Evolutionary conservation across 768 basidiomycete species (phyloP).

Genomic region (Tricholomella constricta): DNA sequence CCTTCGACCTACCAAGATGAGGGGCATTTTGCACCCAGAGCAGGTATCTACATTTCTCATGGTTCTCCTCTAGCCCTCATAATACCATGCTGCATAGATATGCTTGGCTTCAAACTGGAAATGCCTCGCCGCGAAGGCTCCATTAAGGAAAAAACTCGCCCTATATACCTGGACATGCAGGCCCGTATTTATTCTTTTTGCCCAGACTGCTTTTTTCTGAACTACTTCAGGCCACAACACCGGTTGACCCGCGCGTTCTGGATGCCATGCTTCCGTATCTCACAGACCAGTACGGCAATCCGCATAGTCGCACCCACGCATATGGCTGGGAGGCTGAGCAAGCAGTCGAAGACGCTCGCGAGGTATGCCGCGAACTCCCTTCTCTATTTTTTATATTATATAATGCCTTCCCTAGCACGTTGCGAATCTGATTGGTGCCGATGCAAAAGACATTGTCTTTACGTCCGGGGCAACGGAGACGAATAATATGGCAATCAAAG

Average conservation of each 20-base stretch:
- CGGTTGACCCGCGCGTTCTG: slow-evolving; percentile 93
- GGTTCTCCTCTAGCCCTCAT: neutral
- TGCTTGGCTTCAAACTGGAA: slow-evolving; percentile 87
- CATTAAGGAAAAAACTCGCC: slow-evolving; percentile 64
- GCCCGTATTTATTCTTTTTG: slow-evolving; percentile 38
- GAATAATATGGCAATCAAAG: slow-evolving; percentile 98
- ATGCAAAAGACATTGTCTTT: slow-evolving; percentile 94
- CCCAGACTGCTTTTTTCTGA: slow-evolving; percentile 10
- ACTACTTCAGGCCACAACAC: slow-evolving; percentile 82
- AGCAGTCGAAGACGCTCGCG: slow-evolving; percentile 89
- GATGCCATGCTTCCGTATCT: slow-evolving; percentile 96
- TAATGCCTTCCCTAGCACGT: slow-evolving; percentile 60
- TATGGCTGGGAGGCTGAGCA: slow-evolving; percentile 99
- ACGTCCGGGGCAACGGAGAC: slow-evolving; percentile 98
- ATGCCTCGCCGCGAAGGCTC: slow-evolving; percentile 59
- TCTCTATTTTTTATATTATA: neutral
- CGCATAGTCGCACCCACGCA: slow-evolving; percentile 96
- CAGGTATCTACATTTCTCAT: slow-evolving; percentile 46
- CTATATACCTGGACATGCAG: slow-evolving; percentile 99
- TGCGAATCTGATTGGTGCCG: slow-evolving; percentile 91
- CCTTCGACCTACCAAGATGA: slow-evolving; percentile 75
- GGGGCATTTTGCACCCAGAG: slow-evolving; percentile 65
- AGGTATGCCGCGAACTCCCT: slow-evolving; percentile 45
- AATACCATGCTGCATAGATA: slow-evolving; percentile 50
- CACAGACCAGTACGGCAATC: slow-evolving; percentile 96